Conservation (phyloP, 345 rosid species). For the Lepidium aucheri region DNA sequence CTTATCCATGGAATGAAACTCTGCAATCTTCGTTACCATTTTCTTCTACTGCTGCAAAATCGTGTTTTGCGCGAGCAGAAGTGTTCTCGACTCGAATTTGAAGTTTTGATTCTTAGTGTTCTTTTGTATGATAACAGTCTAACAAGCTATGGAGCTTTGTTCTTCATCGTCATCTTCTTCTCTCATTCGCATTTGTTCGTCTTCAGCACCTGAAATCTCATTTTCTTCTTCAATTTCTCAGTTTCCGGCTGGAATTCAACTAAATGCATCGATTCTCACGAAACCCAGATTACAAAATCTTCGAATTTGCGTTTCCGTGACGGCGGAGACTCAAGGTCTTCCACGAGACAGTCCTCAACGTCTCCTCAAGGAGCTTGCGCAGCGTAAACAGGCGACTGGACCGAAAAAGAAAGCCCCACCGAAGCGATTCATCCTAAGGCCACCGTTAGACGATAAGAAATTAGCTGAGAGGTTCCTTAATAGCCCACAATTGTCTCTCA, state of each 20-base stretch:
- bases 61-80: too few species aligned
- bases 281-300: slow-evolving; percentile 32
- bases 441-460: slow-evolving; percentile 82
- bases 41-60: background rate
- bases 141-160: slow-evolving; percentile 50
- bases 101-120: background rate
- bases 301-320: slow-evolving; percentile 39
- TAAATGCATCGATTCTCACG: slow-evolving; percentile 18
- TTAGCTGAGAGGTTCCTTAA: slow-evolving; percentile 69
- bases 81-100: background rate
- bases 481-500: slow-evolving; percentile 82
- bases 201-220: slow-evolving; percentile 38
- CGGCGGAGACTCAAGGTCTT: slow-evolving; percentile 51
- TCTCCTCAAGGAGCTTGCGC: slow-evolving; percentile 86
- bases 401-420: slow-evolving; percentile 74
- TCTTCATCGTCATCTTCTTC: slow-evolving; percentile 45
- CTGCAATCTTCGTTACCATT: background rate
- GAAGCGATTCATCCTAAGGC: slow-evolving; percentile 58
- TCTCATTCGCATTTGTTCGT: slow-evolving; percentile 28
- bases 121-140: background rate
- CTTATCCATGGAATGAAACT: slow-evolving; percentile 27
- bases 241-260: slow-evolving; percentile 32
- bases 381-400: slow-evolving; percentile 56
- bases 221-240: slow-evolving; percentile 59
- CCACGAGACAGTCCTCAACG: slow-evolving; percentile 81